phyloP scores from a whole-genome alignment of 352 stramenopile genomes.

The Globisporangium viniferum region DNA sequence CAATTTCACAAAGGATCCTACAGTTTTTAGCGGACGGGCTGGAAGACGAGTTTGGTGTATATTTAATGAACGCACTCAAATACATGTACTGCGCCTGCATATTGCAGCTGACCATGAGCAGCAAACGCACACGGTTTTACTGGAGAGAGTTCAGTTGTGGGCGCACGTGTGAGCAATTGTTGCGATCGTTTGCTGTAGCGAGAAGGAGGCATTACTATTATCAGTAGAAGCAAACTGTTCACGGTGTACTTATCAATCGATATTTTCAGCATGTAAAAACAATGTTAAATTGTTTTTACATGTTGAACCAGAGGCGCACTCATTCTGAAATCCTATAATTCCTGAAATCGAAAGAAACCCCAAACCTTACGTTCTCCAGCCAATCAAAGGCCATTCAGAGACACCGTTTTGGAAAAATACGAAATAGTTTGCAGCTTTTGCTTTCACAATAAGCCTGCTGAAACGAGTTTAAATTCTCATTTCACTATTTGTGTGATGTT shows the following conservation, averaged over 20 bases:
- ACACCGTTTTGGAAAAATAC: background rate
- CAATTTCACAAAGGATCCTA: too few relatives aligned
- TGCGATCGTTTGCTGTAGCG: background rate
- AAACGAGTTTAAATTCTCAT: too few relatives aligned
- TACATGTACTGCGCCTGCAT: background rate
- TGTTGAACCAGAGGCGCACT: background rate
- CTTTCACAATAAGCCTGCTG: too few relatives aligned
- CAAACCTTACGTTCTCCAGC: background rate
- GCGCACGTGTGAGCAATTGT: background rate
- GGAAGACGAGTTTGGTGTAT: background rate
- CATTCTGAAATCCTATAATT: background rate
- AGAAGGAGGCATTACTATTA: background rate
- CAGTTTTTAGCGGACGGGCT: background rate
- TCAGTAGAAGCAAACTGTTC: background rate
- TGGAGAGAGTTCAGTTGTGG: background rate
- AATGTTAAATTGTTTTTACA: background rate
- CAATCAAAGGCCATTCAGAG: background rate
- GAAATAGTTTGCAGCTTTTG: background rate
- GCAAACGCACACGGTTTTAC: background rate
- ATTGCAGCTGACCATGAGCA: background rate
- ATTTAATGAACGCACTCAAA: background rate
- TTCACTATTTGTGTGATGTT: too few relatives aligned
- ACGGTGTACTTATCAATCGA: background rate
- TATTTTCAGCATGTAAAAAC: background rate
- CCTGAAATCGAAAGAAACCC: background rate